Percentiles rank a stretch among this genome's conserved stretches.
phyloP scores from a whole-genome alignment of 768 basidiomycete genomes.

The Podaxis sp. region DNA sequence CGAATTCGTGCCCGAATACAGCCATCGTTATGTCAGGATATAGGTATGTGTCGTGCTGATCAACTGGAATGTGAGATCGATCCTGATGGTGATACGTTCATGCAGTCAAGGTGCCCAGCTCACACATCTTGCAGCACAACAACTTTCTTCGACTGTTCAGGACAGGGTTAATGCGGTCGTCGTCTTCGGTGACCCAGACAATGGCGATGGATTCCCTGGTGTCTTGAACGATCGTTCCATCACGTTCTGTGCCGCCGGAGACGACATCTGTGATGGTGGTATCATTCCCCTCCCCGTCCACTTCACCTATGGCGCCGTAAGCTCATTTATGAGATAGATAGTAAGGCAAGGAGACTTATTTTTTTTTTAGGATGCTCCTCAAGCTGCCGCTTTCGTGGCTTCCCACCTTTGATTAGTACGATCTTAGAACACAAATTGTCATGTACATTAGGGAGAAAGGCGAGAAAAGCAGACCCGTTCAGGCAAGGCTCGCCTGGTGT shows the following conservation, averaged over 20 bases:
- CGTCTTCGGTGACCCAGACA: conserved; percentile 32
- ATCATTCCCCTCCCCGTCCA: conserved; percentile 25
- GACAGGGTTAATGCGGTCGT: conserved; percentile 20
- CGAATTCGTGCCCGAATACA: conserved; percentile 31
- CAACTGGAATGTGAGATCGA: neutral
- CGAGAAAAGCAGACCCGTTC: no score
- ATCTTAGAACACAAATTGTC: neutral
- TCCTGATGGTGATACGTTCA: neutral
- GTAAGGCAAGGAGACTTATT: neutral
- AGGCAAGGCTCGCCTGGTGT: no score
- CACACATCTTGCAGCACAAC: conserved; percentile 17
- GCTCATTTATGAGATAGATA: neutral
- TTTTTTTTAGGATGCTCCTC: neutral
- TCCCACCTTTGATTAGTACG: conserved; percentile 5
- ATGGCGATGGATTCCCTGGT: conserved; percentile 29
- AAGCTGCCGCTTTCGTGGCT: conserved; percentile 9
- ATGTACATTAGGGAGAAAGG: neutral
- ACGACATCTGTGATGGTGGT: conserved; percentile 32
- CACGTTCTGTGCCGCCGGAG: conserved; percentile 30
- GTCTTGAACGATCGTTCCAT: conserved; percentile 25
- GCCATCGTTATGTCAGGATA: conserved; percentile 35
- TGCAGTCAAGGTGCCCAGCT: conserved; percentile 29
- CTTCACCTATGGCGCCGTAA: conserved; percentile 24
- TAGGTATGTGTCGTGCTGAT: conserved; percentile 22
- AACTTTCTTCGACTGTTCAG: conserved; percentile 18